Evolutionary conservation across 2,329 filamentous ascomycete species (phyloP).

Genomic region (Gremmenia infestans): DNA sequence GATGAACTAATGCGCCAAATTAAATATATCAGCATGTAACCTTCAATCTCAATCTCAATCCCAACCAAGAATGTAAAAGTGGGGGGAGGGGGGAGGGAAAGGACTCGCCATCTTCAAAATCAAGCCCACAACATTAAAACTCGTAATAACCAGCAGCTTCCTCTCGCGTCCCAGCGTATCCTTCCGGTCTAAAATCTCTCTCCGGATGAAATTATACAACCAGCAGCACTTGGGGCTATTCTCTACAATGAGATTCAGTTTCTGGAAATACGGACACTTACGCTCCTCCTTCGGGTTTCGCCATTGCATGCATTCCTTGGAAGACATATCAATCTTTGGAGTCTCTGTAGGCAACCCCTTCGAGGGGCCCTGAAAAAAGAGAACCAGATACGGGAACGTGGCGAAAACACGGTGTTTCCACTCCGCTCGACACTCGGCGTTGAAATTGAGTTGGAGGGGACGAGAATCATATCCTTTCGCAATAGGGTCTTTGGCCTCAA

Average conservation of each 20-base stretch:
- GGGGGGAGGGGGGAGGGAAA: background rate
- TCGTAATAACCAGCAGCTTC: conserved; percentile 18
- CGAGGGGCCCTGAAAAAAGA: background rate
- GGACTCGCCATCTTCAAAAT: conserved; percentile 16
- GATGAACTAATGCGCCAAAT: conserved; percentile 9
- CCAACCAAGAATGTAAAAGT: too few relatives aligned
- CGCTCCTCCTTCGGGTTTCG: background rate
- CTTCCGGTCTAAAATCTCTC: background rate
- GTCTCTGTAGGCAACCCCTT: background rate
- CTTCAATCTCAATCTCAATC: background rate
- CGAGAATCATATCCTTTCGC: background rate
- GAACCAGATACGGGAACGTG: conserved; percentile 15
- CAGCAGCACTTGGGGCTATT: conserved; percentile 18
- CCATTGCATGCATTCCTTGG: conserved; percentile 7
- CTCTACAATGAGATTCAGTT: conserved; percentile 9
- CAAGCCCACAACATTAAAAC: conserved; percentile 14
- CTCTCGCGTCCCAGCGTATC: conserved; percentile 7
- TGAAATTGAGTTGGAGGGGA: conserved; percentile 5
- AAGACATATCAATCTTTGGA: conserved; percentile 4
- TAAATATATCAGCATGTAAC: background rate
- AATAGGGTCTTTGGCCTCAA: background rate
- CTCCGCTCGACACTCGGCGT: background rate
- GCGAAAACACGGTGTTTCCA: conserved; percentile 13
- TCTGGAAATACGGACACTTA: conserved; percentile 5
- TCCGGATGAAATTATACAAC: conserved; percentile 12